These are phyloP conservation scores for Apiospora malaysiana DNA, from an alignment of 2,329 filamentous ascomycete species.

Conservation along the genomic window DNA sequence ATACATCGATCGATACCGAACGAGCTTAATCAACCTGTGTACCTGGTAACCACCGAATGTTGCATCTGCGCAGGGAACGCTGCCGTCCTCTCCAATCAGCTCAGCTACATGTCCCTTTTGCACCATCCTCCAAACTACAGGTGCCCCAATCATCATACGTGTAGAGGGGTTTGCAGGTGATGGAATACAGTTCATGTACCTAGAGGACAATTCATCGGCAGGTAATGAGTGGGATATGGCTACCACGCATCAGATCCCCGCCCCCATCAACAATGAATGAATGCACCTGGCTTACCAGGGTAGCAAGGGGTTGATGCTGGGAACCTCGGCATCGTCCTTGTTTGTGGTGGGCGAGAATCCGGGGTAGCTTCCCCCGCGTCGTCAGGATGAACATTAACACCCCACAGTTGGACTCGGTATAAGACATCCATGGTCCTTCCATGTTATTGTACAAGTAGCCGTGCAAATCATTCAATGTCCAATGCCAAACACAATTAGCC, in stretches of 20 bases:
- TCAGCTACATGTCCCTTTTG: too few relatives aligned
- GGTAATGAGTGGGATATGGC: too few relatives aligned
- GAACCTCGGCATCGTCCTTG: conserved; percentile 21
- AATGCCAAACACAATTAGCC: not conserved
- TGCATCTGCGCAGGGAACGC: not conserved
- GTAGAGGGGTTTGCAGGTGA: not conserved
- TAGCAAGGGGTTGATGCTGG: not conserved
- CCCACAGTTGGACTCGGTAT: not conserved
- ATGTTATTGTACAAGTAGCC: not conserved
- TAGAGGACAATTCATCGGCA: too few relatives aligned
- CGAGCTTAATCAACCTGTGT: conserved; percentile 13
- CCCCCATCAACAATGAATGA: too few relatives aligned
- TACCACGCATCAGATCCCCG: too few relatives aligned
- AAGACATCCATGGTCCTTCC: not conserved
- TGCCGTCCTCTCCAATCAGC: too few relatives aligned
- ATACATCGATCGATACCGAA: not conserved
- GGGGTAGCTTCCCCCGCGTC: conserved; percentile 19
- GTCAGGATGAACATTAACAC: not conserved
- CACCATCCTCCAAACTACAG: not conserved
- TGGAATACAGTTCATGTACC: not conserved
- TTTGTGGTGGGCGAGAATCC: not conserved
- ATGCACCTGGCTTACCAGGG: not conserved
- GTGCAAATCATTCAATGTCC: not conserved
- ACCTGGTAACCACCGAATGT: conserved; percentile 6
- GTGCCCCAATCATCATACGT: not conserved